Evolutionary conservation across 345 rosid genomes (phyloP), one percentile per base, ranked within the genome.

Genomic region (Sisymbrium altissimum): DNA sequence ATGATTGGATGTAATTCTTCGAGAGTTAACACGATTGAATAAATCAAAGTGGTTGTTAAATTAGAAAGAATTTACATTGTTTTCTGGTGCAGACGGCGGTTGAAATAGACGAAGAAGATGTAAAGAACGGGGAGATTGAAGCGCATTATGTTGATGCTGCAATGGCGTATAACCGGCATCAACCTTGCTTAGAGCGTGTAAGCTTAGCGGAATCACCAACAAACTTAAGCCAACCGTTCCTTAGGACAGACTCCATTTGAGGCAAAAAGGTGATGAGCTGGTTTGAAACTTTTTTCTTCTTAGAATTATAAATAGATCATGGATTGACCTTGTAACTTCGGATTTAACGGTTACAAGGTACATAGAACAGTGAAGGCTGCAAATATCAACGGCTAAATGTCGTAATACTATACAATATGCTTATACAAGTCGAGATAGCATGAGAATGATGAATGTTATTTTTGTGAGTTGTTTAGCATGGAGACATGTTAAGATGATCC

Each of bases 101-200:
- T 10, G 93, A 88, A 41, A 84, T 76, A 50, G 98, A 94, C 68
- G 98, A 89, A 75, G 41, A 66, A 8, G 97, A 94, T 66, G 68
- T 74, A 63, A 77, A 81, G 83, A 80, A 44, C 6, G 83, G 89
- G 6, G 74, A 77, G 73, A 56, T 86, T 74, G 90, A 83, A 78
- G 59, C 44, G 1, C 84, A 83, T 50, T 88, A 50, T 15, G 72
- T 41, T 44, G 81, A 66, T 15, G 98, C 97, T 11, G 76, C 58
- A 18, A 75, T 36, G 4, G 93, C 87, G 3, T 94, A 89, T 66
- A 71, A 32, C 7, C 6, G 29, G 7, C 41, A 81, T 27, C 86
- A 81, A 12, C 93, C 89, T 56, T 85, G 79, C 77, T 71, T 89
- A 52, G 84, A 27, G 74, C 72, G 82, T 4, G 66, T 74, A 60